These are phyloP conservation scores for Erythrophleum fordii DNA, from an alignment of 306 rosid species.

Conservation along the genomic window DNA sequence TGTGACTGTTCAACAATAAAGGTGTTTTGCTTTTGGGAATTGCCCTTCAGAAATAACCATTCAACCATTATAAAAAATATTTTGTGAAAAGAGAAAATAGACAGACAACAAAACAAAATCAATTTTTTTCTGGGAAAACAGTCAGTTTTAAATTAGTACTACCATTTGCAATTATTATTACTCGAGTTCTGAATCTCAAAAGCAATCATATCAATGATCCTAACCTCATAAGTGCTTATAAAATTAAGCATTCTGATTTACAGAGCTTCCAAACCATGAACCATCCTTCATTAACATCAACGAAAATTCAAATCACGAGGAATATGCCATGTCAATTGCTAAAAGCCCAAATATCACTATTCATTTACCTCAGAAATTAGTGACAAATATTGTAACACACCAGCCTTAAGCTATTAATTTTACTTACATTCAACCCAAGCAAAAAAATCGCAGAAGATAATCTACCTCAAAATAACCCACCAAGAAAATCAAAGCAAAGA, in stretches of 20 bases:
- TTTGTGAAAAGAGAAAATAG: not conserved
- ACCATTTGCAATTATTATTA: not conserved
- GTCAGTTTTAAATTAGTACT: not conserved
- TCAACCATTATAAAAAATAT: not conserved
- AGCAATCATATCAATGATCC: not conserved
- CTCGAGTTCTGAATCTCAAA: not conserved
- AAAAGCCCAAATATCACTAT: not conserved
- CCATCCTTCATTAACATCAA: not conserved
- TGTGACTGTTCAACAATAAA: not conserved
- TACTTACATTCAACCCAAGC: not conserved
- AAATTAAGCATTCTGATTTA: not conserved
- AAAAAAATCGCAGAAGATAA: not conserved
- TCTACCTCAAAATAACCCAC: not conserved
- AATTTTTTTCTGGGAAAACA: not conserved
- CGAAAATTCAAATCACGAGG: not conserved
- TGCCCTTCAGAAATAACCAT: not conserved
- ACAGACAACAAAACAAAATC: not conserved
- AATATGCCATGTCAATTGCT: no score
- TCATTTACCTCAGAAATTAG: no score
- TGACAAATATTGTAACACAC: no score
- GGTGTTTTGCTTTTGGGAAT: not conserved
- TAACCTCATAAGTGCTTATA: not conserved
- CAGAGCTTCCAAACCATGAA: not conserved
- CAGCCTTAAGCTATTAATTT: not conserved
- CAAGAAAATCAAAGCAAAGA: not conserved